Evolutionary conservation across 2,329 filamentous ascomycete genomes (phyloP), one percentile per base, ranked within the genome.

Genomic region (Cladosporium austrohemisphaericum): DNA sequence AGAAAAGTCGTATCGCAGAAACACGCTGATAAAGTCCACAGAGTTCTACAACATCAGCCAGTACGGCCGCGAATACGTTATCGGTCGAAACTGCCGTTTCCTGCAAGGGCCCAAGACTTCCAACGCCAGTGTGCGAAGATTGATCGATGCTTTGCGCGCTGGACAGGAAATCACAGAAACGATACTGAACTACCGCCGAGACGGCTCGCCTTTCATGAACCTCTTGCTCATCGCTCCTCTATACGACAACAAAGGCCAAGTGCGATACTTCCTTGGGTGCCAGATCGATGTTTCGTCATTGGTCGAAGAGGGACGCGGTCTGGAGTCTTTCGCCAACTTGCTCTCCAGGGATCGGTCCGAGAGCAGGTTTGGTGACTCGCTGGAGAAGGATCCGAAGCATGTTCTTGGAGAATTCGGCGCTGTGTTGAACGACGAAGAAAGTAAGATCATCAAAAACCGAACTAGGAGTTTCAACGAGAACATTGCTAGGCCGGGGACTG

Each of bases 21-120:
- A 19, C 19, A 11, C 4, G 19, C 13, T 33, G 28, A 43, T 28
- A 10, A 16, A 4, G 1, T 11, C 23, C n/a, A 29, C 45, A 67
- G 71, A 71, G 46, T 74, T 74, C 58, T 73, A 71, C 58, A 64
- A 66, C 35, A 68, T 65, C 18, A 68, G 70, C 2, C 67, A 71
- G 32, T 74, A 73, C 51, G 65, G 66, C 16, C 62, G 60, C 22
- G 70, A 73, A 31, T 68, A 71, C 52, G 65, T 68, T 9, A 68
- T 74, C 32, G 71, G 71, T 8, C 61, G 65, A 13, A 74, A 74
- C 46, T 73, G 71, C 52, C 66, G 71, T 19, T 73, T 74, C 51
- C 57, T 74, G 1, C 71, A 73, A 58, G 71, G 71, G 4, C 64
- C 69, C 1, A 65, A 68, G 38, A 67, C 70, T 4, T 64, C 65